These are phyloP conservation scores for Debaryomyces maramus DNA, from an alignment of 805 yeast species.

Conservation along the genomic window DNA sequence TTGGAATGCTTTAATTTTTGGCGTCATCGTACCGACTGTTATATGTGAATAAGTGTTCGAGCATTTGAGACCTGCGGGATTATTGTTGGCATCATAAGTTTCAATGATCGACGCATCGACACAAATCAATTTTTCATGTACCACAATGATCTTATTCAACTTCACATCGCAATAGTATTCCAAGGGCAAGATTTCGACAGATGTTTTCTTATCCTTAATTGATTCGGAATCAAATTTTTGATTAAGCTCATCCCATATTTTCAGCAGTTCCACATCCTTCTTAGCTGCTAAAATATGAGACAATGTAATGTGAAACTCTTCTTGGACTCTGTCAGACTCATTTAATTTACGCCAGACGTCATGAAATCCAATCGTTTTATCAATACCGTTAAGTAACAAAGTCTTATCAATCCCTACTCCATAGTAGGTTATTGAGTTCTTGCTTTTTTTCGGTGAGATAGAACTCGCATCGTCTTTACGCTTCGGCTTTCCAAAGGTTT, in stretches of 20 bases:
- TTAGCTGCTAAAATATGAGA: slow-evolving; percentile 41
- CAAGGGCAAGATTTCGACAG: slow-evolving; percentile 14
- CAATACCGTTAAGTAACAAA: slow-evolving; percentile 3
- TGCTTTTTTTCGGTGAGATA: slow-evolving; percentile 1
- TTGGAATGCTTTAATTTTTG: slow-evolving; percentile 48
- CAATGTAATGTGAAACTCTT: slow-evolving; percentile 66
- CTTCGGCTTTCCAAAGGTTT: slow-evolving; percentile 25
- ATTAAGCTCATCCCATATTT: slow-evolving; percentile 18
- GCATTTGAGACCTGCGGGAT: slow-evolving; percentile 8
- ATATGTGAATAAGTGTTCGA: slow-evolving; percentile 50
- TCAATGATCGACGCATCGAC: slow-evolving; percentile 44
- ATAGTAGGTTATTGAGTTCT: slow-evolving; percentile 11
- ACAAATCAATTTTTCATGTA: slow-evolving; percentile 50
- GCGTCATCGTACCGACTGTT: slow-evolving; percentile 63
- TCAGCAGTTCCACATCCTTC: slow-evolving; percentile 14
- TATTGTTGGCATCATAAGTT: not conserved
- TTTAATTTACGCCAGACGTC: slow-evolving; percentile 26
- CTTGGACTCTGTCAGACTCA: slow-evolving; percentile 42
- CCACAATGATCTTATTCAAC: slow-evolving; percentile 49
- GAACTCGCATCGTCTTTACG: slow-evolving; percentile 5
- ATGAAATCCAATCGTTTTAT: slow-evolving; percentile 6
- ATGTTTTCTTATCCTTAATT: slow-evolving; percentile 10
- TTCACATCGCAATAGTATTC: slow-evolving; percentile 36
- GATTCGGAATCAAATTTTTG: not conserved
- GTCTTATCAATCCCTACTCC: slow-evolving; percentile 11